Evolutionary conservation across 176 grass and related monocot species (phyloP).

Genomic region (Carex cristatella): DNA sequence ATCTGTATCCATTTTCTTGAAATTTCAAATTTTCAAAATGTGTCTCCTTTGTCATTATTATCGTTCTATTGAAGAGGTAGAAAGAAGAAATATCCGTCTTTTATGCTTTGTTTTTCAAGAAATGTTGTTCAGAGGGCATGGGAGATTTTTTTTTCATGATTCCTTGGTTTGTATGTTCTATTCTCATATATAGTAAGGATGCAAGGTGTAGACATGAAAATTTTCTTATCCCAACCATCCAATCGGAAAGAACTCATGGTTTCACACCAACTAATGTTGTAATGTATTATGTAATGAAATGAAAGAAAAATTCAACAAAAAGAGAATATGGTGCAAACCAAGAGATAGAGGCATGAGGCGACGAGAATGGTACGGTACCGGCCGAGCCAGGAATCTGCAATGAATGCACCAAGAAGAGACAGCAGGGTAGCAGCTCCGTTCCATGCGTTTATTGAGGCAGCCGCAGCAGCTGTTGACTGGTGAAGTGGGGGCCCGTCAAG

Average conservation of each 20-base stretch:
- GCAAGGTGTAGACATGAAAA: background rate
- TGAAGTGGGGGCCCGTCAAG: constrained; percentile 56
- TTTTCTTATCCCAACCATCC: background rate
- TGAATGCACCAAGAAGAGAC: constrained; percentile 50
- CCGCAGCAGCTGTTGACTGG: constrained; percentile 40
- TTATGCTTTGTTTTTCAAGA: background rate
- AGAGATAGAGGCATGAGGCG: constrained; percentile 36
- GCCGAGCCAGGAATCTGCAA: constrained; percentile 53
- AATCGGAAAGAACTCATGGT: background rate
- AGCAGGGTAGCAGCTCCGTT: constrained; percentile 32
- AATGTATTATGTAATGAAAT: background rate
- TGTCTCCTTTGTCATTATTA: background rate
- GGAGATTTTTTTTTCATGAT: background rate
- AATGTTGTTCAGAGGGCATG: background rate
- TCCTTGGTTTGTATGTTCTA: background rate
- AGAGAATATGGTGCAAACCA: constrained; percentile 23
- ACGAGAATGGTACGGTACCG: constrained; percentile 32
- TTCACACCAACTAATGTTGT: background rate
- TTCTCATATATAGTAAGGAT: background rate
- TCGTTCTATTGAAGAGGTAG: background rate
- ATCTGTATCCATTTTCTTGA: background rate
- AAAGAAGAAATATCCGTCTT: background rate
- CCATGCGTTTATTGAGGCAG: constrained; percentile 37
- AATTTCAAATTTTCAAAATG: background rate
- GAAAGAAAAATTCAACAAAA: background rate